Evolutionary conservation across 2,329 filamentous ascomycete species (phyloP).

Genomic region (Xylariaceae sp.): DNA sequence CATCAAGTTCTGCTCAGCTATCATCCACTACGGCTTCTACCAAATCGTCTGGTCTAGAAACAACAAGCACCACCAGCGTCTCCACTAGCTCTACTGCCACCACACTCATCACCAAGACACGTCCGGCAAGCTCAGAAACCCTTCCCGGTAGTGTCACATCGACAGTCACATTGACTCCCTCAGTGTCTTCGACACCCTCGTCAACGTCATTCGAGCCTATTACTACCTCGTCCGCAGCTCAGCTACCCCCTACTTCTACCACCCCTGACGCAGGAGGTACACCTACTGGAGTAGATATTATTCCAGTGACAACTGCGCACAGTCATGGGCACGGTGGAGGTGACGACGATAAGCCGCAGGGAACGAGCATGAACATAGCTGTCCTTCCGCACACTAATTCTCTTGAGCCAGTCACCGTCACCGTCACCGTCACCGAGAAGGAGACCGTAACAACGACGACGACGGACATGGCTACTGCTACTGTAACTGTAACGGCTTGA

Average conservation of each 20-base stretch:
- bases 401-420: conserved; percentile 9
- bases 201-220: conserved; percentile 2
- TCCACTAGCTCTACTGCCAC: conserved; percentile 9
- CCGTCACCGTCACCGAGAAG: conserved; percentile 25
- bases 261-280: not conserved
- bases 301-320: conserved; percentile 16
- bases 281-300: conserved; percentile 26
- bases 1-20: conserved; percentile 2
- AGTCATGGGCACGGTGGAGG: not conserved
- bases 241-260: conserved; percentile 6
- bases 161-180: conserved; percentile 1
- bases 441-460: conserved; percentile 14
- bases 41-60: conserved; percentile 6
- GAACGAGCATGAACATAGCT: not conserved
- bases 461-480: conserved; percentile 11
- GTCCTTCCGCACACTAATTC: not conserved
- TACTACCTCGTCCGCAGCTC: not conserved
- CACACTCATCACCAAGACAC: conserved; percentile 23
- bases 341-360: not conserved
- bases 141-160: conserved; percentile 11
- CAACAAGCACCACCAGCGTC: not conserved
- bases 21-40: conserved; percentile 11
- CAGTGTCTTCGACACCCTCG: not conserved
- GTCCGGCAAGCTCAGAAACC: conserved; percentile 20
- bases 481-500: conserved; percentile 15